Percentiles rank a stretch among this genome's conserved stretches.
Conservation (phyloP, 768 basidiomycete genomes). For the Daedaleopsis sinensis region DNA sequence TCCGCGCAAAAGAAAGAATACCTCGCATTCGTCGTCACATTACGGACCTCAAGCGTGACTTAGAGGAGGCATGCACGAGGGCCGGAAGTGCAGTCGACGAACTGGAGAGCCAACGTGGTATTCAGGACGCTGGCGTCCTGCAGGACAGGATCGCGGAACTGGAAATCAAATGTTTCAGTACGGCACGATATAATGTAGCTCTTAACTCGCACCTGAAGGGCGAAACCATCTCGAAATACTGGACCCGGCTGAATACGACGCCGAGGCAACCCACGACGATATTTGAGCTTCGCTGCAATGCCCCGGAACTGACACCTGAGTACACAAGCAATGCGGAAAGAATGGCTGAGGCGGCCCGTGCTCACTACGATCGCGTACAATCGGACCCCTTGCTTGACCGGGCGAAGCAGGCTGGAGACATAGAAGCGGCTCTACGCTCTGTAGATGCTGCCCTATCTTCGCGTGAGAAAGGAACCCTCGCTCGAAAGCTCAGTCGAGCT, state of each 20-base stretch:
- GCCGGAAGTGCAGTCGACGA: not conserved
- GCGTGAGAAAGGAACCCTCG: not conserved
- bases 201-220: not conserved
- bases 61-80: not conserved
- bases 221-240: not conserved
- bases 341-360: not conserved
- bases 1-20: not conserved
- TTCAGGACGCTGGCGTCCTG: not conserved
- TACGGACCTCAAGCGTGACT: not conserved
- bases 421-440: not conserved
- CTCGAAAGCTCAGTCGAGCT: not conserved
- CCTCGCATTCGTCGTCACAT: not conserved
- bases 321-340: not conserved
- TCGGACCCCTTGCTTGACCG: not conserved
- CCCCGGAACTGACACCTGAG: not conserved
- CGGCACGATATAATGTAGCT: not conserved
- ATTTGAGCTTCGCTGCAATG: not conserved
- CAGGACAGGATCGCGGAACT: not conserved
- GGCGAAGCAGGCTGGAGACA: not conserved
- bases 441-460: not conserved
- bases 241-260: too few relatives aligned
- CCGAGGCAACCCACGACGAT: not conserved
- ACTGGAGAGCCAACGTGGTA: not conserved
- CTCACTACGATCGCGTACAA: not conserved
- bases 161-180: not conserved